Conservation (phyloP, 257 asterid species). For the Perilla frutescens region DNA sequence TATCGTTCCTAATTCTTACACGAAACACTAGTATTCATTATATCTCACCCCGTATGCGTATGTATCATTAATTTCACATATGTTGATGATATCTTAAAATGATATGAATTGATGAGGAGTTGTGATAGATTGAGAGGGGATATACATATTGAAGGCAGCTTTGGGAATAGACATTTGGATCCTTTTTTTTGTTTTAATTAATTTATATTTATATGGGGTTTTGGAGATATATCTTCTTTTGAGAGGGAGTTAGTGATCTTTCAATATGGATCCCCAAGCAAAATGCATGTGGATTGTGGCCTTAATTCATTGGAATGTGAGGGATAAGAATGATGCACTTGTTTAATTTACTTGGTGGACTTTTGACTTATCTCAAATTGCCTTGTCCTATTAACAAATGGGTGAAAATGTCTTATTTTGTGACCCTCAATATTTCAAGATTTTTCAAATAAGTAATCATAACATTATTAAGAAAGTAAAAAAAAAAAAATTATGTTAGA, state of each 20-base stretch:
- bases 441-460: too few species aligned
- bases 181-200: neutral
- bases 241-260: constrained; percentile 48
- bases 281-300: constrained; percentile 57
- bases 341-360: constrained; percentile 11
- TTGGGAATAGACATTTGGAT: neutral
- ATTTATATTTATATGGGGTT: constrained; percentile 19
- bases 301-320: constrained; percentile 44
- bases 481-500: too few species aligned
- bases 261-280: constrained; percentile 57
- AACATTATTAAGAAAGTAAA: too few species aligned
- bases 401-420: neutral
- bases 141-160: too few species aligned
- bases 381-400: constrained; percentile 29
- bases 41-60: too few species aligned
- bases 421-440: too few species aligned
- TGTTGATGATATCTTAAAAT: too few species aligned
- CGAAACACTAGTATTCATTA: too few species aligned
- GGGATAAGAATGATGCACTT: constrained; percentile 25
- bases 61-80: too few species aligned
- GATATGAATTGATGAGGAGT: too few species aligned
- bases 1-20: too few species aligned
- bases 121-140: too few species aligned
- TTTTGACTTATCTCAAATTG: constrained; percentile 35
- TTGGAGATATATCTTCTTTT: constrained; percentile 43